Evolutionary conservation across 148 eudicot genomes (phyloP), one percentile per base, ranked within the genome.

Genomic region (Silene conica): DNA sequence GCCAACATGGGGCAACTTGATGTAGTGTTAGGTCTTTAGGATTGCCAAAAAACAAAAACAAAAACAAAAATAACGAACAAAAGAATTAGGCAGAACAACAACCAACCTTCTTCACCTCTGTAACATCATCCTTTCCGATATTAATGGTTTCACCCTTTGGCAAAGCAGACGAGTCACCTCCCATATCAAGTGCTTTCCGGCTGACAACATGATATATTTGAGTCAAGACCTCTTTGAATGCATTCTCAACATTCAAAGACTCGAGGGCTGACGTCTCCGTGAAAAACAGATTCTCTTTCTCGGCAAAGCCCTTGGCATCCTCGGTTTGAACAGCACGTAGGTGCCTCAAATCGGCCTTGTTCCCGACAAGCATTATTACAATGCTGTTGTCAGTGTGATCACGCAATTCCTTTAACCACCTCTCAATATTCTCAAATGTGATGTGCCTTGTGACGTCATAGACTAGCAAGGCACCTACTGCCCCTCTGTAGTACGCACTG

Each of bases 201-300:
- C 87, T 80, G 63, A 79, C 87, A 21, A 82, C 80, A 20, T 72
- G 83, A 45, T 85, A 71, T 68, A 85, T 79, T 70, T 82, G 81
- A 14, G 87, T 77, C 57, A 85, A 85, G 62, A 77, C 87, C 76
- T 85, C 87, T 7, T 77, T 77, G 43, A 84, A 84, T 57, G 87
- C 83, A 23, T 77, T 79, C 45, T 84, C 85, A 26, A 85, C 87
- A 10, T 85, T 85, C 74, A 85, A 50, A 0, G 87, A 77, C 66
- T 85, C 87, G 9, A 85, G 87, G 52, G 87, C 87, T 31, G 87
- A 82, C 8, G 85, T 85, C 73, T 85, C 87, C 87, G 80, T 85
- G 79, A 82, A 85, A 54, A 79, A 85, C 5, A 79, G 79, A 31
- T 72, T 79, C 67, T 82, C 84, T 70, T 69, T 73, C 69, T 82